Evolutionary conservation across 495 filamentous ascomycete genomes (phyloP).

Genomic region (Hypoxylon cercidicola): DNA sequence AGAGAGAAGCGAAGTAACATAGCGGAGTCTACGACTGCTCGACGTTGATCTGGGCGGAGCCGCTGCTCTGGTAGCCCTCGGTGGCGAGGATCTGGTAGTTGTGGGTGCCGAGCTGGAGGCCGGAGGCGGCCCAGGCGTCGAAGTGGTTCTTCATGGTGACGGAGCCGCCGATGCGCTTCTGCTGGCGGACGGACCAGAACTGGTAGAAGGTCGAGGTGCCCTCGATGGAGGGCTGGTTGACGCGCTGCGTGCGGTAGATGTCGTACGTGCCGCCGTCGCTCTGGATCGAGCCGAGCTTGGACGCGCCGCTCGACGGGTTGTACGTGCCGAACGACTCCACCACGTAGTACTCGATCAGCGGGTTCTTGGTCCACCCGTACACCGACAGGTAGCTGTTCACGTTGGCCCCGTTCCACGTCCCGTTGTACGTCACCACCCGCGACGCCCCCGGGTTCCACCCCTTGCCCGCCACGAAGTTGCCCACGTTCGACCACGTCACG

Average conservation of each 20-base stretch:
- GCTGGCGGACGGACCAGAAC: slow-evolving; percentile 65
- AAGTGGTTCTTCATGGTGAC: slow-evolving; percentile 69
- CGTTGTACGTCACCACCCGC: slow-evolving; percentile 57
- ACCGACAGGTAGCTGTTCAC: slow-evolving; percentile 65
- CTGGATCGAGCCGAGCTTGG: slow-evolving; percentile 63
- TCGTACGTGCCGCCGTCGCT: slow-evolving; percentile 72
- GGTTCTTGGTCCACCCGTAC: slow-evolving; percentile 68
- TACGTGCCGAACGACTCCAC: slow-evolving; percentile 65
- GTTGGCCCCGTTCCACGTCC: slow-evolving; percentile 59
- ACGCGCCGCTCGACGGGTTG: slow-evolving; percentile 62
- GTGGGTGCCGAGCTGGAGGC: slow-evolving; percentile 63
- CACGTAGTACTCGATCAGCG: slow-evolving; percentile 71
- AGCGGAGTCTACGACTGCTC: slow-evolving; percentile 28
- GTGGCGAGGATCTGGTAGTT: slow-evolving; percentile 71
- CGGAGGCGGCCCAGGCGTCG: slow-evolving; percentile 65
- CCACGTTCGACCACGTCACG: slow-evolving; percentile 66
- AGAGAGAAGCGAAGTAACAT: not conserved
- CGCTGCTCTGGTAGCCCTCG: slow-evolving; percentile 63
- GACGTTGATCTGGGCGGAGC: slow-evolving; percentile 53
- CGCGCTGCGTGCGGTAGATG: slow-evolving; percentile 67
- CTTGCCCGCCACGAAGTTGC: slow-evolving; percentile 74
- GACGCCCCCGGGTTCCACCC: slow-evolving; percentile 67
- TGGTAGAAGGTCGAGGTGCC: slow-evolving; percentile 67
- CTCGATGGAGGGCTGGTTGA: slow-evolving; percentile 68
- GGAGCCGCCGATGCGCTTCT: slow-evolving; percentile 59